Percentiles rank a stretch among this genome's conserved stretches.
These are phyloP conservation scores for Suillus americanus DNA, from an alignment of 768 basidiomycete species.

Conservation along the genomic window DNA sequence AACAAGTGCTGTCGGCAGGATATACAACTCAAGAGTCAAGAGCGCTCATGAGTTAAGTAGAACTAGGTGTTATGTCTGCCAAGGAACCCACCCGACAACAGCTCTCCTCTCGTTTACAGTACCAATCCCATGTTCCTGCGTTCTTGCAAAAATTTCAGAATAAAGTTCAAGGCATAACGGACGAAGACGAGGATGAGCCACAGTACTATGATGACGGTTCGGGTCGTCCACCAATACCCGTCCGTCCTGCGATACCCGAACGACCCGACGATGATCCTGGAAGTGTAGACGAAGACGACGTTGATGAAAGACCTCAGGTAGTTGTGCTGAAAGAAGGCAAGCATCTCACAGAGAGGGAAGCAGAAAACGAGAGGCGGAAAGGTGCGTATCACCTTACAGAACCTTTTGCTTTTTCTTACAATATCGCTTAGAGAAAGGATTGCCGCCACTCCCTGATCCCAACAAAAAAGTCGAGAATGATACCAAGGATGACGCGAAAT, in stretches of 20 bases:
- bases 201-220: slow-evolving; percentile 65
- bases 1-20: not conserved
- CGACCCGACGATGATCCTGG: slow-evolving; percentile 68
- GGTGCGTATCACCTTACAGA: slow-evolving; percentile 41
- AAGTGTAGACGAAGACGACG: slow-evolving; percentile 69
- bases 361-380: slow-evolving; percentile 71
- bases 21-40: not conserved
- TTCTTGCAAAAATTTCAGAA: slow-evolving; percentile 70
- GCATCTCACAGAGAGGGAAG: slow-evolving; percentile 78
- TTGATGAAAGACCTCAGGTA: slow-evolving; percentile 84
- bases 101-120: slow-evolving; percentile 68
- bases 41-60: not conserved
- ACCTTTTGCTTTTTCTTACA: slow-evolving; percentile 7
- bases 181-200: slow-evolving; percentile 50
- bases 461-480: slow-evolving; percentile 21
- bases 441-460: slow-evolving; percentile 50
- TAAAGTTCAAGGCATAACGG: slow-evolving; percentile 51
- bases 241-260: slow-evolving; percentile 69
- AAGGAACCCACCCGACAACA: slow-evolving; percentile 73
- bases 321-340: slow-evolving; percentile 89
- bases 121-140: slow-evolving; percentile 57
- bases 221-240: slow-evolving; percentile 72
- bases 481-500: slow-evolving; percentile 29
- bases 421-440: slow-evolving; percentile 53
- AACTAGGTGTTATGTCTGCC: slow-evolving; percentile 29